Evolutionary conservation across 2,329 filamentous ascomycete genomes (phyloP), one percentile per base, ranked within the genome.

Genomic region (Leptographium wingfieldii): DNA sequence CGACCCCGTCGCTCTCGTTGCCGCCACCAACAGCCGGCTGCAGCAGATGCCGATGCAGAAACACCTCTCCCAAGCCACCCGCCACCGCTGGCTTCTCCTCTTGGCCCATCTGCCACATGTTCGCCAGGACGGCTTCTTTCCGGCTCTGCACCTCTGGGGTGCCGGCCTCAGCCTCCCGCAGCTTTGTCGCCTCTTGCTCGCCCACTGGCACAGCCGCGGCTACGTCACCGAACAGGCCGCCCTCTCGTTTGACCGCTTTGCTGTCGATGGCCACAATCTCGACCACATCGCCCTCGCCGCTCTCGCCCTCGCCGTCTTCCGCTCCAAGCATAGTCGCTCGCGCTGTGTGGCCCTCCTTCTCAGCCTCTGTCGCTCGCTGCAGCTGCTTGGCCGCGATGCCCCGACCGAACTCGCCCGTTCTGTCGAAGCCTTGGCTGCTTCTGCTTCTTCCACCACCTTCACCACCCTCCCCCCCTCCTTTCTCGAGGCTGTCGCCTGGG

Each of bases 191-290:
- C 63, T 72, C 48, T 56, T 71, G 5, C 33, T 70, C 7, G 61
- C 64, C 4, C 70, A 71, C 55, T 72, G 70, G 70, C 46, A 55
- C 12, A 72, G 68, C 53, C 66, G 66, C 14, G 66, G 66, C 12
- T 68, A 68, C 57, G 57, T 69, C 52, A 55, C 49, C 46, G 27
- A 49, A 33, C 51, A 51, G 25, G 59, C 38, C 12, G 51, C 14
- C 53, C 31, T 11, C 52, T 5, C 33, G 25, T 62, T 61, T 35
- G 55, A 58, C n/a, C 6, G 2, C n/a, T 16, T 52, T 5, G 55
- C 11, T n/a, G 25, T 2, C 11, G 31, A 31, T 7, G 31, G 35
- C 40, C 25, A n/a, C 31, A n/a, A 14, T 7, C 19, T 5, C 22
- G 55, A 43, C 54, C 49, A 58, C 4, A 5, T 16, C 22, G 64